Evolutionary conservation across 1,139 yeast species (phyloP).

Genomic region (Geotrichum restrictum): DNA sequence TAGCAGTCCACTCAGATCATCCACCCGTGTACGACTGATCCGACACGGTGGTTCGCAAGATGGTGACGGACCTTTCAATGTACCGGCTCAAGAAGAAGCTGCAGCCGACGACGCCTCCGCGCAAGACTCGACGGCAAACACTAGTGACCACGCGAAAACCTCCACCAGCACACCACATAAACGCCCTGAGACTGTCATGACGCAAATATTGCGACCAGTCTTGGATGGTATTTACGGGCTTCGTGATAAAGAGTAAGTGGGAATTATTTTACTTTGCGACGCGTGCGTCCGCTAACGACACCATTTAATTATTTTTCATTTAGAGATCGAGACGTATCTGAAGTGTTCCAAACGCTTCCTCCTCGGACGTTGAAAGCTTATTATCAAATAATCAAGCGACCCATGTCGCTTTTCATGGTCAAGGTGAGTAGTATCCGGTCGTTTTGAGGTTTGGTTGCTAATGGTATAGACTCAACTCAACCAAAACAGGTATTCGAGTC

Average conservation of each 20-base stretch:
- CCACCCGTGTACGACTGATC: neutral
- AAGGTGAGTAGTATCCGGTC: conserved; percentile 29
- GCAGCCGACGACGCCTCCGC: neutral
- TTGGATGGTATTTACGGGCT: conserved; percentile 37
- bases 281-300: neutral
- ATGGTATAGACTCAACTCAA: conserved; percentile 42
- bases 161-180: neutral
- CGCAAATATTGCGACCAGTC: conserved; percentile 26
- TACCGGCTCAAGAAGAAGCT: neutral
- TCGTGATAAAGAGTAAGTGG: conserved; percentile 28
- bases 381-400: conserved; percentile 47
- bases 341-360: conserved; percentile 48
- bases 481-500: conserved; percentile 50
- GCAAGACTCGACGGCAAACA: neutral
- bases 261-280: neutral
- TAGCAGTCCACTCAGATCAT: neutral
- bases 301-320: neutral
- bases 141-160: neutral
- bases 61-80: neutral
- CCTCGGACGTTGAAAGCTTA: conserved; percentile 44
- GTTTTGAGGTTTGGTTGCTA: neutral
- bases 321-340: conserved; percentile 35
- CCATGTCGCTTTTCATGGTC: conserved; percentile 47
- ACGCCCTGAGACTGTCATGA: conserved; percentile 13
- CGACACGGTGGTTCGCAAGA: neutral